Conservation (phyloP, 495 filamentous ascomycete genomes). For the Penicillium parvum region DNA sequence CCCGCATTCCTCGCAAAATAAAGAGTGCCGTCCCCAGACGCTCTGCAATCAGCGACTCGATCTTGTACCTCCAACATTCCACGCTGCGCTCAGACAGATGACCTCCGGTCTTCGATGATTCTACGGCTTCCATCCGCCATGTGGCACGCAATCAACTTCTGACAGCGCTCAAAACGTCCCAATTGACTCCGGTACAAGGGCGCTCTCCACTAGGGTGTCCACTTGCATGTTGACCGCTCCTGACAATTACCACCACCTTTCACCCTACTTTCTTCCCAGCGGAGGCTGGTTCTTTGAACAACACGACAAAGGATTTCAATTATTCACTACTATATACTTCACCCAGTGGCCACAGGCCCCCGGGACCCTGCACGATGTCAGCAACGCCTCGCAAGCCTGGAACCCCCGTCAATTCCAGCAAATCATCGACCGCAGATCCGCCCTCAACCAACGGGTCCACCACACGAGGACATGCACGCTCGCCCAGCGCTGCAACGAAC, state of each 20-base stretch:
- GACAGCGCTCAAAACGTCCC: conserved; percentile 22
- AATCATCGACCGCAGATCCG: conserved; percentile 35
- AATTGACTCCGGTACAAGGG: conserved; percentile 7
- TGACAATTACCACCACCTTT: conserved; percentile 13
- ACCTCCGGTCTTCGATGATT: conserved; percentile 19
- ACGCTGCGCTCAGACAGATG: conserved; percentile 8
- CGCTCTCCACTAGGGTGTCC: conserved; percentile 19
- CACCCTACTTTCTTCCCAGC: conserved; percentile 1
- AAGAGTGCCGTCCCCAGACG: conserved; percentile 8
- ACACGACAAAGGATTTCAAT: too few relatives aligned
- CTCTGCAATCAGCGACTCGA: conserved; percentile 16
- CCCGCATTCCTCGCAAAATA: conserved; percentile 25
- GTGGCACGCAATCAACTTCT: conserved; percentile 26
- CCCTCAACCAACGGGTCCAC: conserved; percentile 33
- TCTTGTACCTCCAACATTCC: conserved; percentile 20
- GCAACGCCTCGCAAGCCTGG: conserved; percentile 43
- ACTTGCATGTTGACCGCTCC: conserved; percentile 29
- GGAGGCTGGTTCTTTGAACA: conserved; percentile 3
- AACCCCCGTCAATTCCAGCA: conserved; percentile 37
- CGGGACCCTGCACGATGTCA: conserved; percentile 36
- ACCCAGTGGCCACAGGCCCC: conserved; percentile 13
- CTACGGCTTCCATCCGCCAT: conserved; percentile 20
- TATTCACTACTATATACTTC: conserved; percentile 19
- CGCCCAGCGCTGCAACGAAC: conserved; percentile 38
- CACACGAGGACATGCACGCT: conserved; percentile 40